These are phyloP conservation scores for Wickerhamiella alocasiicola DNA, from an alignment of 805 yeast species.

Conservation along the genomic window DNA sequence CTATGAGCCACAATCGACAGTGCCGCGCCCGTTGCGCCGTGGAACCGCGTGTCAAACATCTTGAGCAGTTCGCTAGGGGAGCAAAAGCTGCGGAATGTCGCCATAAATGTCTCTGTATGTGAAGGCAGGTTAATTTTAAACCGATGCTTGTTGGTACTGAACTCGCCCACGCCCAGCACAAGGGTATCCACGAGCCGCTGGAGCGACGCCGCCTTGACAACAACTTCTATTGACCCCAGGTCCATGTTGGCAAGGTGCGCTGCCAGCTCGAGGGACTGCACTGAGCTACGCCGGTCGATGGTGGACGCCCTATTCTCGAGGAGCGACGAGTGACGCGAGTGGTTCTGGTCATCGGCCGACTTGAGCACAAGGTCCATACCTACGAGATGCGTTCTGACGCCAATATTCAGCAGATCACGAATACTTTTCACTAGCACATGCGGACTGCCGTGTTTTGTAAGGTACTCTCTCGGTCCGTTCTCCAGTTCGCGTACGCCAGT, in stretches of 20 bases:
- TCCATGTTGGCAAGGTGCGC: slow-evolving; percentile 5
- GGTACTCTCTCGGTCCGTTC: slow-evolving; percentile 27
- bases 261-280: slow-evolving; percentile 14
- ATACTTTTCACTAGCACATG: slow-evolving; percentile 43
- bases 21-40: slow-evolving; percentile 53
- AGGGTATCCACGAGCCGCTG: slow-evolving; percentile 70
- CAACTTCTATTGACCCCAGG: slow-evolving; percentile 31
- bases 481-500: slow-evolving; percentile 41
- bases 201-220: slow-evolving; percentile 54
- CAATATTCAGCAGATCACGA: slow-evolving; percentile 52
- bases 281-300: slow-evolving; percentile 11
- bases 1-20: slow-evolving; percentile 33
- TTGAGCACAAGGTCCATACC: slow-evolving; percentile 49
- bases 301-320: slow-evolving; percentile 34
- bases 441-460: slow-evolving; percentile 25
- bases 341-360: slow-evolving; percentile 32
- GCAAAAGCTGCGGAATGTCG: slow-evolving; percentile 55
- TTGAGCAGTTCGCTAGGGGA: slow-evolving; percentile 42
- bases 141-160: slow-evolving; percentile 27
- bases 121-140: slow-evolving; percentile 51
- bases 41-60: slow-evolving; percentile 41
- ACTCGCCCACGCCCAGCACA: slow-evolving; percentile 57
- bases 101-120: slow-evolving; percentile 55
- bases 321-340: slow-evolving; percentile 36
- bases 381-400: slow-evolving; percentile 43